These are phyloP conservation scores for Lentinula lateritia DNA, from an alignment of 768 basidiomycete genomes.

Conservation along the genomic window DNA sequence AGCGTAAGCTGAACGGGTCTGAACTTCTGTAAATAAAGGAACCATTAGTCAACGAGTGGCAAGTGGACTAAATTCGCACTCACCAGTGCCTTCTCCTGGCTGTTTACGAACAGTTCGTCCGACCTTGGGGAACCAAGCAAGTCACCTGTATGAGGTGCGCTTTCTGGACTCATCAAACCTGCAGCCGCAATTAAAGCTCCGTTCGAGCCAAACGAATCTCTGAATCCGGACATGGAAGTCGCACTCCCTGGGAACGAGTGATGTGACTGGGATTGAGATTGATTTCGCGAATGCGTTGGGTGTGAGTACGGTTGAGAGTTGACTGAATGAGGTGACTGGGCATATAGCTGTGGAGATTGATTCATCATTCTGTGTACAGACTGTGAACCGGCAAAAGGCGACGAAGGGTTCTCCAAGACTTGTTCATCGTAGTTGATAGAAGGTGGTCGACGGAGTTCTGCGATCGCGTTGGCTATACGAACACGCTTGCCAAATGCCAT, in stretches of 20 bases:
- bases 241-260: slow-evolving; percentile 37
- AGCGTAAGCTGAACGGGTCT: slow-evolving; percentile 47
- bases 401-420: slow-evolving; percentile 20
- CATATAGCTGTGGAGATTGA: slow-evolving; percentile 12
- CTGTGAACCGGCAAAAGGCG: slow-evolving; percentile 14
- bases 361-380: neutral
- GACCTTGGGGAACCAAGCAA: neutral
- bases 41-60: neutral
- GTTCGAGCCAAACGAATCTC: slow-evolving; percentile 6
- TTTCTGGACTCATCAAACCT: slow-evolving; percentile 13
- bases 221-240: neutral
- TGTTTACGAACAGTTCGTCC: neutral
- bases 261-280: slow-evolving; percentile 39
- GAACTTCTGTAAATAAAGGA: neutral
- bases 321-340: slow-evolving; percentile 6
- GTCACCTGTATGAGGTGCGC: slow-evolving; percentile 16
- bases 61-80: neutral
- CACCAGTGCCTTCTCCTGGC: slow-evolving; percentile 1
- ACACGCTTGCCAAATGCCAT: slow-evolving; percentile 91
- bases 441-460: slow-evolving; percentile 71
- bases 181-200: slow-evolving; percentile 18
- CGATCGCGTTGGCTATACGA: slow-evolving; percentile 88
- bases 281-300: slow-evolving; percentile 30
- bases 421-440: slow-evolving; percentile 39
- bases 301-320: slow-evolving; percentile 1